Evolutionary conservation across 148 eudicot species (phyloP), one percentile per base, ranked within the genome.

Genomic region (Diospyros lotus): DNA sequence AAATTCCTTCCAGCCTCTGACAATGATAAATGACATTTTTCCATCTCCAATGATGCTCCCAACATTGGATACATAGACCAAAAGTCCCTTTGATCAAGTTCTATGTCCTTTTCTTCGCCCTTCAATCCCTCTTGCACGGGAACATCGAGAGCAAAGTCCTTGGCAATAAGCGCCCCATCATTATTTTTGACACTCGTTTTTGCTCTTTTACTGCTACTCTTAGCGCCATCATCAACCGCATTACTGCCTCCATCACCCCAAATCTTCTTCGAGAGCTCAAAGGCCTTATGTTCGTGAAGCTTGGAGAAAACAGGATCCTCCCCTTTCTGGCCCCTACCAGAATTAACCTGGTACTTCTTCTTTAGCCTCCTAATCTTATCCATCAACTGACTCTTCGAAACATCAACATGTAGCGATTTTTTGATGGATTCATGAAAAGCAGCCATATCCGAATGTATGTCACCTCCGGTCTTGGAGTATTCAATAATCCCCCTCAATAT

Each of bases 361-460:
- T 82, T 91, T 83, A 89, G 55, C 84, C 89, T 86, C 59, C 76
- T 73, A 2, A 86, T 64, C 77, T 91, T 91, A 71, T 79, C 83
- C 66, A 71, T 50, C 68, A 91, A 51, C 50, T 91, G 96, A 18
- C 0, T 73, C 80, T 76, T 86, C 0, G 82, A 18, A 15, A 77
- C 82, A 38, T 79, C 82, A 1, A 75, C 74, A 38, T 71, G 71
- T 4, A 84, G 69, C 8, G 73, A 68, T 28, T 76, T 77, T 73
- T 78, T 91, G 3, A 89, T 41, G 53, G 77, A 81, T 2, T 80
- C 82, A 43, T 80, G 71, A 62, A 85, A 88, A 0, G 75, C 82
- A 18, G 10, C 79, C 38, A 71, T 73, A 71, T 80, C 82, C 0
- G 82, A 42, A 54, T 40, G 8, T 0, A 88, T 82, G 54, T 84